A percentile compares a stretch with the other conserved stretches of the same genome.
phyloP scores from a whole-genome alignment of 2,329 filamentous ascomycete genomes.

The Phaeoacremonium minimum region DNA sequence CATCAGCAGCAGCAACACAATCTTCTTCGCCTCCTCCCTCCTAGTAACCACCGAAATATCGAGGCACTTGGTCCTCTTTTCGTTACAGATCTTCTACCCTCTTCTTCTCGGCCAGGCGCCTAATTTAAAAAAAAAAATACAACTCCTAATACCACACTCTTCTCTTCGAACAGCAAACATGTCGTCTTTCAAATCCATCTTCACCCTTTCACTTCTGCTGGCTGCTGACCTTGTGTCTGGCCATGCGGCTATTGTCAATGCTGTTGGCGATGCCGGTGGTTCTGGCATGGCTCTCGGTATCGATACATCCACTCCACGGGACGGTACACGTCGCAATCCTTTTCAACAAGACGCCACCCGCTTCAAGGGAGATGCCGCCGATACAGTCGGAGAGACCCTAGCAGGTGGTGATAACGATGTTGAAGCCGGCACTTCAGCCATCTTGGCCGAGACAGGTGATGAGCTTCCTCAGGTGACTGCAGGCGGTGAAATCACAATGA shows the following conservation, averaged over 20 bases:
- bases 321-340: constrained; percentile 54
- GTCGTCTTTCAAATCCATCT: constrained; percentile 20
- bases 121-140: not conserved
- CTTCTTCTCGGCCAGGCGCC: not conserved
- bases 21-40: constrained; percentile 1
- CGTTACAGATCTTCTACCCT: constrained; percentile 2
- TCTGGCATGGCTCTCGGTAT: constrained; percentile 47
- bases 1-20: constrained; percentile 3
- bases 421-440: constrained; percentile 49
- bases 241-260: constrained; percentile 56
- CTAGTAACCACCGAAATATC: too few species aligned
- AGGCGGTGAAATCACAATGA: constrained; percentile 57
- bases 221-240: constrained; percentile 55
- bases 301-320: constrained; percentile 52
- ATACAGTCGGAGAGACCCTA: constrained; percentile 32
- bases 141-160: constrained; percentile 5
- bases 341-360: constrained; percentile 63
- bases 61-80: too few species aligned
- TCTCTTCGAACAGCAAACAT: constrained; percentile 5
- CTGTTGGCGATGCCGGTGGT: constrained; percentile 54
- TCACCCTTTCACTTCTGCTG: too few species aligned
- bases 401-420: constrained; percentile 51
- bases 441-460: constrained; percentile 53
- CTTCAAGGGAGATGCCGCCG: constrained; percentile 37
- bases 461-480: constrained; percentile 54